Evolutionary conservation across 2,329 filamentous ascomycete species (phyloP).

Genomic region (Monilinia vaccinii-corymbosi): DNA sequence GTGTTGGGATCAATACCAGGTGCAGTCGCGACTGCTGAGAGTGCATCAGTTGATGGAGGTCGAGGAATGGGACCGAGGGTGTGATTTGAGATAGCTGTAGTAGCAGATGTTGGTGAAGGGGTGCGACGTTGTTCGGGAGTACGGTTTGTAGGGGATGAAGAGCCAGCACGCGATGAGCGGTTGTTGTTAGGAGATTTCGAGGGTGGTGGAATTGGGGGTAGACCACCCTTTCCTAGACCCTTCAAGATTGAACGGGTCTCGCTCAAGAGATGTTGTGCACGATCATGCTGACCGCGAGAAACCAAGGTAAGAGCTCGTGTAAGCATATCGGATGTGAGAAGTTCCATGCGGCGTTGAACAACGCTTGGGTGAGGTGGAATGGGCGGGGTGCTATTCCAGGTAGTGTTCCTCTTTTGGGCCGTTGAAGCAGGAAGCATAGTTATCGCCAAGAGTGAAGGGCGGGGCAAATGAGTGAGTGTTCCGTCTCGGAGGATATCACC

Average conservation of each 20-base stretch:
- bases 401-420: slow-evolving; percentile 52
- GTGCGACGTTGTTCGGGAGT: slow-evolving; percentile 32
- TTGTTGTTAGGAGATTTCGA: slow-evolving; percentile 21
- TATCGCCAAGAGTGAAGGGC: slow-evolving; percentile 86
- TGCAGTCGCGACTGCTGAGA: slow-evolving; percentile 39
- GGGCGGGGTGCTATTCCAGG: slow-evolving; percentile 59
- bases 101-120: slow-evolving; percentile 36
- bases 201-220: slow-evolving; percentile 74
- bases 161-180: slow-evolving; percentile 9
- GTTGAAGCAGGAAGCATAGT: slow-evolving; percentile 72
- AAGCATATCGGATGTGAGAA: slow-evolving; percentile 96
- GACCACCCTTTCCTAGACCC: slow-evolving; percentile 86
- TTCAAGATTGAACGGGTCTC: slow-evolving; percentile 95
- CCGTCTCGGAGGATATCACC: slow-evolving; percentile 90
- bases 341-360: slow-evolving; percentile 93
- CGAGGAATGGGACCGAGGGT: slow-evolving; percentile 36
- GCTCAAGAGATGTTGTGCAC: slow-evolving; percentile 81
- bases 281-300: slow-evolving; percentile 83
- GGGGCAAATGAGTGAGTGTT: slow-evolving; percentile 72
- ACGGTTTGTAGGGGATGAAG: slow-evolving; percentile 22
- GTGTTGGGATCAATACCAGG: slow-evolving; percentile 77
- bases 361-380: slow-evolving; percentile 94
- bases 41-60: slow-evolving; percentile 41
- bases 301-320: slow-evolving; percentile 86
- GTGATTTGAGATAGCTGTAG: slow-evolving; percentile 19